These are phyloP conservation scores for Fusarium virguliforme DNA, from an alignment of 2,329 filamentous ascomycete genomes.

Conservation along the genomic window DNA sequence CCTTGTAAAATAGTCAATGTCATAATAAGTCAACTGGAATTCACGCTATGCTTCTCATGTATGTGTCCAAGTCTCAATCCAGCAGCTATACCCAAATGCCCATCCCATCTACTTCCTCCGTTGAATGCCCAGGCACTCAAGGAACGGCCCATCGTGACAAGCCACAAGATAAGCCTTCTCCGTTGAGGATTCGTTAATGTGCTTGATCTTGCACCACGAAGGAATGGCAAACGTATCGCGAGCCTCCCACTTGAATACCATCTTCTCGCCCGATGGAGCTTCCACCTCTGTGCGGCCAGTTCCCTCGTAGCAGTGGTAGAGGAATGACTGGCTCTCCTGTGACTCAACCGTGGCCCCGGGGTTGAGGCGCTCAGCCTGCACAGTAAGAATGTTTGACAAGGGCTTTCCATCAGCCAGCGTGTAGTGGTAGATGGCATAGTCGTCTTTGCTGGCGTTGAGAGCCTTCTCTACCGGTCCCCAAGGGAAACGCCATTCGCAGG, in stretches of 20 bases:
- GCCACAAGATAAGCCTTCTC: constrained; percentile 56
- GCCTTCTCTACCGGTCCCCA: constrained; percentile 61
- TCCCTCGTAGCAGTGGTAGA: constrained; percentile 69
- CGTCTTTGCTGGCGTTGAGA: constrained; percentile 55
- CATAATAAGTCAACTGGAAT: not conserved
- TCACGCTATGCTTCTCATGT: constrained; percentile 1
- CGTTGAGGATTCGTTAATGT: constrained; percentile 56
- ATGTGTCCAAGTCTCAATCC: not conserved
- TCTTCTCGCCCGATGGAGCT: constrained; percentile 50
- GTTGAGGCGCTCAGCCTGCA: constrained; percentile 65
- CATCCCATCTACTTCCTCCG: constrained; percentile 8
- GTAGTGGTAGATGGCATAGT: constrained; percentile 58
- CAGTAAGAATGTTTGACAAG: constrained; percentile 64
- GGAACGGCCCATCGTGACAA: constrained; percentile 55
- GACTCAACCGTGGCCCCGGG: constrained; percentile 54
- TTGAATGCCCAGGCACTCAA: constrained; percentile 46
- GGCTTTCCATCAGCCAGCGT: constrained; percentile 50
- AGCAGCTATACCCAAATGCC: not conserved
- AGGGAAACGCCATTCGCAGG: constrained; percentile 60
- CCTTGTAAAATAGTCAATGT: not conserved
- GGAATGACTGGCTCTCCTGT: constrained; percentile 65
- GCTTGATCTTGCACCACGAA: constrained; percentile 66
- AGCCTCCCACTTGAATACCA: constrained; percentile 61
- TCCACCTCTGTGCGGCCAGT: constrained; percentile 61
- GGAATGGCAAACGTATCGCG: constrained; percentile 70